These are phyloP conservation scores for Haematococcus lacustris DNA, from an alignment of 139 green algal genomes.

Conservation along the genomic window DNA sequence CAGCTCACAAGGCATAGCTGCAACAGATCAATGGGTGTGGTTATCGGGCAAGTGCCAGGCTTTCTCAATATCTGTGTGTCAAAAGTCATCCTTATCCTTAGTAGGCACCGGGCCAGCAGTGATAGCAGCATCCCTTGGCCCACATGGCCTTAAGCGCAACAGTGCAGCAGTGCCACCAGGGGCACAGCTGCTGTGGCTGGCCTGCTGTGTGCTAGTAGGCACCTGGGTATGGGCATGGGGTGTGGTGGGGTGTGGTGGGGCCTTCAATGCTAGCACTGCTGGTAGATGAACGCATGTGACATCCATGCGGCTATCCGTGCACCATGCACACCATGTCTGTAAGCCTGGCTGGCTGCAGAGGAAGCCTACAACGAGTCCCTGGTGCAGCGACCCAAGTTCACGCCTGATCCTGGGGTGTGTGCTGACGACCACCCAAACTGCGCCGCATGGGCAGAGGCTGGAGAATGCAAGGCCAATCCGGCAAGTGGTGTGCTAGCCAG, in stretches of 20 bases:
- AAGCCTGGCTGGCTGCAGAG: constrained; percentile 2
- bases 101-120: neutral
- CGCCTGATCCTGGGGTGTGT: constrained; percentile 29
- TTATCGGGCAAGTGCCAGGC: neutral
- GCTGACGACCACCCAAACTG: constrained; percentile 25
- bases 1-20: neutral
- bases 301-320: neutral
- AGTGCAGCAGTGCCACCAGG: too few species aligned
- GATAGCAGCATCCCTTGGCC: neutral
- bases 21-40: neutral
- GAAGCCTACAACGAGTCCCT: constrained; percentile 1
- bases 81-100: neutral
- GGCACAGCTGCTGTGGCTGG: too few species aligned
- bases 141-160: too few species aligned
- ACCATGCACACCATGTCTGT: neutral
- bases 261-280: too few species aligned
- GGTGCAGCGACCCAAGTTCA: neutral
- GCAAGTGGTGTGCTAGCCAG: too few species aligned
- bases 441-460: constrained; percentile 17
- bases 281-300: neutral
- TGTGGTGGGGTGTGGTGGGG: too few species aligned
- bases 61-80: neutral
- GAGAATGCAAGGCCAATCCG: constrained; percentile 33
- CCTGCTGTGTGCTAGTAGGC: too few species aligned
- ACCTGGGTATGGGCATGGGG: neutral